Base-by-base conservation (phyloP, 208 protist genomes). In the Wallacemonas sp. region DNA sequence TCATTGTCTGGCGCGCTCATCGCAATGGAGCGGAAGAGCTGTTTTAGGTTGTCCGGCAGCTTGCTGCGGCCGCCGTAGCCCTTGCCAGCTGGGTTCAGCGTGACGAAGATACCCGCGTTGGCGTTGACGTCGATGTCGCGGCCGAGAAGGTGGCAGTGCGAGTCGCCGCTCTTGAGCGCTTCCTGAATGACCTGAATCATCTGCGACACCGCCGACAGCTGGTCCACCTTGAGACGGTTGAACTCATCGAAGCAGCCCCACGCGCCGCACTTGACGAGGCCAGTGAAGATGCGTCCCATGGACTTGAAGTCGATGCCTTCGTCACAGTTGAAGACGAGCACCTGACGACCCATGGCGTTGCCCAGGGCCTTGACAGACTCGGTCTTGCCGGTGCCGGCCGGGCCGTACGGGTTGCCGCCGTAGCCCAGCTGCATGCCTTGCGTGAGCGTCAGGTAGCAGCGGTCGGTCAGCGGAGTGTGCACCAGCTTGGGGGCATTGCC, bases 171-270 rank as follows among this genome's bases (percentile, higher is more conserved):
- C 75, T 99, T 99, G 33, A 99, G 84, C 0, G 98, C 97, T 54
- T 92, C 91, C 78, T 99, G 98, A 67, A 99, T 99, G 10, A 98
- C 84, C 81, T 99, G 98, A 81, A 99, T 99, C 94, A 99, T 99
- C 78, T 99, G 97, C 28, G 98, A 99, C 14, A 99, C 86, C 7
- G 98, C 98, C 1, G 98, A 99, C 14, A 99, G 84, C 75, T 99
- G 97, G 73, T 99, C 98, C 57, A 98, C 93, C 77, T 99, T 98
- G 28, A 99, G 84, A 26, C 98, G 92, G 78, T 99, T 99, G 89
- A 99, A 99, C 86, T 99, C 98, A 82, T 99, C 98, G 76, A 99
- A 99, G 86, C 98, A 99, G 23, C 98, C 98, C 98, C 98, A 99
- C 41, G 98, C 98, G 10, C 98, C 98, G 68, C 97, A 99, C 79